A percentile compares a stretch with the other conserved stretches of the same genome.
phyloP scores from a whole-genome alignment of 345 rosid genomes.

The Hibiscus syriacus region DNA sequence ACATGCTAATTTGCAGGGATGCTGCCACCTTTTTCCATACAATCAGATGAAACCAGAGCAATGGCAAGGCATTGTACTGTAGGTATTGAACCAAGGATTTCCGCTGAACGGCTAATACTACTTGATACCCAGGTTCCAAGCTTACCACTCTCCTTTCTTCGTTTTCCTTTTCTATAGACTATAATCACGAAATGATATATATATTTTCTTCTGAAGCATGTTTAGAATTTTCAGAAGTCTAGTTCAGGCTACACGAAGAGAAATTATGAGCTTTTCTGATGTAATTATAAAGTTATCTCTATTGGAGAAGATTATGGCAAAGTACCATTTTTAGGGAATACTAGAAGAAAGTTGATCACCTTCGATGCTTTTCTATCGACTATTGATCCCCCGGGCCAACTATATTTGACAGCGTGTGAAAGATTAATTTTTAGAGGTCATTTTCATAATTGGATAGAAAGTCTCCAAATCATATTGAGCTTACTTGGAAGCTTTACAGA shows the following conservation, averaged over 20 bases:
- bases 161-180: background rate
- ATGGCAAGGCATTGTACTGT: slow-evolving; percentile 63
- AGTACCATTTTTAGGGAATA: too few relatives aligned
- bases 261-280: too few relatives aligned
- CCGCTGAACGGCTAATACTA: slow-evolving; percentile 67
- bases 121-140: slow-evolving; percentile 68
- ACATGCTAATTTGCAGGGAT: slow-evolving; percentile 39
- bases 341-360: too few relatives aligned
- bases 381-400: background rate
- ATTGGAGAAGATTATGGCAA: background rate
- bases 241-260: too few relatives aligned
- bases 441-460: background rate
- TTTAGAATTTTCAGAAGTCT: too few relatives aligned
- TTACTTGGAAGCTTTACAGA: background rate
- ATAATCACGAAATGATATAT: too few relatives aligned
- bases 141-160: background rate
- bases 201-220: too few relatives aligned
- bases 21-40: slow-evolving; percentile 63
- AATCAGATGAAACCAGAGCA: slow-evolving; percentile 59
- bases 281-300: too few relatives aligned
- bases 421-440: background rate
- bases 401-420: background rate
- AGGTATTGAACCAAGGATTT: slow-evolving; percentile 77
- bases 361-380: background rate
- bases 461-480: too few relatives aligned